Evolutionary conservation across 192 early-diverging fungal genomes (phyloP), one percentile per base, ranked within the genome.

Genomic region (Coemansia sp.): DNA sequence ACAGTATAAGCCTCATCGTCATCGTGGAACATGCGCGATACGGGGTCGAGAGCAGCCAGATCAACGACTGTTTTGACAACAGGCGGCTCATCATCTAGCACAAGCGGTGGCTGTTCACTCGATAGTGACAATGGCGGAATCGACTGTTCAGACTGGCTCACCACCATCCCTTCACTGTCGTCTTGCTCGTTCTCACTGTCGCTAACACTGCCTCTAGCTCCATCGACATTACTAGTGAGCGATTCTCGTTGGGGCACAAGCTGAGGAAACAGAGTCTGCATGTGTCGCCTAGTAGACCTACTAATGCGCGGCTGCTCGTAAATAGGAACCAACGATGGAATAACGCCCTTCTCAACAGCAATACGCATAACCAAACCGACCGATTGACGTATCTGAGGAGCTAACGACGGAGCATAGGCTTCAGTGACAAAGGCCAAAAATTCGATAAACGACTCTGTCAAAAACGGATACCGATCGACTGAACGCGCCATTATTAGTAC

Each of bases 401-500:
- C 74, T 43, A 88, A 42, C 1, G 86, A 64, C 2, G 87, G 89
- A 59, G 75, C 63, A 42, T 89, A 94, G 2, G 89, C 88, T 17
- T 89, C 84, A n/a, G 84, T 60, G 0, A 82, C 72, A 61, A 85
- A 88, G 10, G 70, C 78, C 43, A 94, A 47, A 75, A 88, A 94
- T 72, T 94, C 92, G 11, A 94, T 60, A 23, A 92, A 67, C 44
- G 88, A 91, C 7, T 84, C 68, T 0, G 91, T 90, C 39, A 92
- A 74, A 57, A 88, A 89, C 16, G 88, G 73, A 63, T 90, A 88
- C 62, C 80, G 68, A 61, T 90, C 87, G 9, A 87, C 70, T 0
- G 91, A 91, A 21, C 85, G 63, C 59, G 91, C 87, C 83, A 94
- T 91, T 1, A 94, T 75, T 6, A 94, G 76, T 70, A 92, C 90